Conservation (phyloP, 192 early-diverging fungal genomes). For the Podila minutissima region DNA sequence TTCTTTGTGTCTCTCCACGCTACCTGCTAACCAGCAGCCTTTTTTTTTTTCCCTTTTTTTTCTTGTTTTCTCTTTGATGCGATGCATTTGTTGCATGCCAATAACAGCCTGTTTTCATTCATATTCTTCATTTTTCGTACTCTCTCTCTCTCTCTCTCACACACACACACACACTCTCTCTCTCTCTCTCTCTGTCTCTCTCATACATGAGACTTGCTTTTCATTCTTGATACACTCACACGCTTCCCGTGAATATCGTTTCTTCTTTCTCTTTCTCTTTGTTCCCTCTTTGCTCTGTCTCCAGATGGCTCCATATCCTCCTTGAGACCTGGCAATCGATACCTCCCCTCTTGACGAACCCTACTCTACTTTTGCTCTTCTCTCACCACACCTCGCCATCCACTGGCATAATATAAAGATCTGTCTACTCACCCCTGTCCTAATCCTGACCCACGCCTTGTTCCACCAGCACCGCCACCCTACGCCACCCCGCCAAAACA, state of each 20-base stretch:
- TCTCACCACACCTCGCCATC: not conserved
- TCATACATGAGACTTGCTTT: no score
- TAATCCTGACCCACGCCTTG: no score
- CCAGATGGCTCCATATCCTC: not conserved
- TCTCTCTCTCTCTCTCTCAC: no score
- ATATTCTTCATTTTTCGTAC: no score
- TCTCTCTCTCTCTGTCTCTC: no score
- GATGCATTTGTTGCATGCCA: no score
- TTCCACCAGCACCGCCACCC: not conserved
- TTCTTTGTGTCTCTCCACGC: conserved; percentile 1
- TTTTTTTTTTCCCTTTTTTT: not conserved
- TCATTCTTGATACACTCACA: no score
- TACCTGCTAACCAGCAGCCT: not conserved
- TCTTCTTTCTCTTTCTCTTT: not conserved
- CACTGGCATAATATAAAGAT: not conserved
- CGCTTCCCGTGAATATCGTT: no score
- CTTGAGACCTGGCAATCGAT: not conserved
- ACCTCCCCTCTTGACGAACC: not conserved
- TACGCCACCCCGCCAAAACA: not conserved
- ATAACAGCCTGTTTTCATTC: no score
- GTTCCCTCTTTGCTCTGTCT: not conserved
- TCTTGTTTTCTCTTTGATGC: not conserved
- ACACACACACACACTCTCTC: no score
- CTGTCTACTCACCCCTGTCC: no score
- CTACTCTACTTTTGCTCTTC: not conserved